Evolutionary conservation across 2,329 filamentous ascomycete genomes (phyloP), one percentile per base, ranked within the genome.

Genomic region (Setomelanomma holmii): DNA sequence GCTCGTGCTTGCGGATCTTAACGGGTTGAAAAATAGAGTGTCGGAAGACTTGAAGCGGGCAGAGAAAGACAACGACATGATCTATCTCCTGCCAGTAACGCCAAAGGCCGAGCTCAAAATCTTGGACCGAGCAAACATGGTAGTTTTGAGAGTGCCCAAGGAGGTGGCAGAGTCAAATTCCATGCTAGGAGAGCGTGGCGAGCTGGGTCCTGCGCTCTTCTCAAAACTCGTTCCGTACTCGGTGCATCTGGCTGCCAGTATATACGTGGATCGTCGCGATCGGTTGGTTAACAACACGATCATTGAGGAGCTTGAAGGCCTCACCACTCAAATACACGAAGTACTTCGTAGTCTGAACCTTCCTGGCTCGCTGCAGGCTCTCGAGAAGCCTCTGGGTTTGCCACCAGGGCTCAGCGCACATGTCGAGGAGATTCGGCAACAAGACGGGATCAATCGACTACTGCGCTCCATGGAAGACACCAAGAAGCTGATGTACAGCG

Each of bases 61-160:
- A 0, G 93, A 98, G 72, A 96, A 91, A 73, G 95, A 99, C 69
- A 99, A 99, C 61, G 93, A 99, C 72, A 82, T 96, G 64, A 97
- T 99, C 14, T 99, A 97, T 71, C 79, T 98, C 84, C 83, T 89
- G 45, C 83, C 89, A 1, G 91, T 98, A 1, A 91, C 93, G 2
- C 86, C 91, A 10, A 97, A 97, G 67, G 86, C 91, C 3, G 93
- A 97, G 68, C 82, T 99, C 39, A 92, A 89, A 73, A 85, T 88
- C 3, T 84, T 99, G 5, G 92, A 96, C 54, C 84, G 93, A 53
- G 93, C 91, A 8, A 90, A 87, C 56, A 96, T 99, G 93, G 93
- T 96, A 0, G 79, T 87, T 12, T 80, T 90, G 1, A 88, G 88
- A 54, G 82, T 91, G 1, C 93, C 95, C 0, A 87, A 88, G 17